These are phyloP conservation scores for Albugo laibachii DNA, from an alignment of 352 stramenopile genomes.

Conservation along the genomic window DNA sequence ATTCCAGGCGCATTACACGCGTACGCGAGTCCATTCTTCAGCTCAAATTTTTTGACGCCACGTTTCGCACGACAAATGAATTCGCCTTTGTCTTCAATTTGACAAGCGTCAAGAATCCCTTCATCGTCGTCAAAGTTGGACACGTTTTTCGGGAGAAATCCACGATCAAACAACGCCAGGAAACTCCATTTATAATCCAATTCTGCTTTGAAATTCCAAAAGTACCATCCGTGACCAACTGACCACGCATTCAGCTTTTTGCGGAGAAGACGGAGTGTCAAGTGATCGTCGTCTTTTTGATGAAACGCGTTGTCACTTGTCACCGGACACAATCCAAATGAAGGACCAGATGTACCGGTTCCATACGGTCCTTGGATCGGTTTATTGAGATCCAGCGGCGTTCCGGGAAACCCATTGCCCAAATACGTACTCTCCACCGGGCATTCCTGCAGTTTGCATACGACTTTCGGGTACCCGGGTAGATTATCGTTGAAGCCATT, in stretches of 20 bases:
- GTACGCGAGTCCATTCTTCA: constrained; percentile 31
- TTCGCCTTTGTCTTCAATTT: constrained; percentile 47
- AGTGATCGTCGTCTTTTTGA: constrained; percentile 59
- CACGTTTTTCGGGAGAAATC: constrained; percentile 54
- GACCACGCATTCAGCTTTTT: constrained; percentile 87
- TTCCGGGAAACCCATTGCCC: constrained; percentile 68
- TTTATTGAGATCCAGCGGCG: constrained; percentile 72
- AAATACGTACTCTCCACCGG: constrained; percentile 76
- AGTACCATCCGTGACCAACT: constrained; percentile 86
- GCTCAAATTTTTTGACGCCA: constrained; percentile 28
- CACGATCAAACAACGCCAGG: constrained; percentile 36
- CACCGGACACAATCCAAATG: constrained; percentile 75
- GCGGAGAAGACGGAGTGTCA: constrained; percentile 64
- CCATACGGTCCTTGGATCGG: constrained; percentile 72
- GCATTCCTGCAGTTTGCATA: constrained; percentile 78
- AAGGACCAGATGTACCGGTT: constrained; percentile 61
- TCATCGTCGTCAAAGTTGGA: constrained; percentile 29
- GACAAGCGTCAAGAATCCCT: constrained; percentile 34
- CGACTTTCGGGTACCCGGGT: constrained; percentile 81
- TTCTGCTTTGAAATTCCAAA: constrained; percentile 92
- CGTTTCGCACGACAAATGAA: constrained; percentile 51
- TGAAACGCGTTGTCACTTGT: constrained; percentile 67
- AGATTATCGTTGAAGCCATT: constrained; percentile 83
- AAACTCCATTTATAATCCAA: constrained; percentile 83
- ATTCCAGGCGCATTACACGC: constrained; percentile 27